phyloP scores from a whole-genome alignment of 225 moss, liverwort and hornwort species.

The Takakia lepidozioides region DNA sequence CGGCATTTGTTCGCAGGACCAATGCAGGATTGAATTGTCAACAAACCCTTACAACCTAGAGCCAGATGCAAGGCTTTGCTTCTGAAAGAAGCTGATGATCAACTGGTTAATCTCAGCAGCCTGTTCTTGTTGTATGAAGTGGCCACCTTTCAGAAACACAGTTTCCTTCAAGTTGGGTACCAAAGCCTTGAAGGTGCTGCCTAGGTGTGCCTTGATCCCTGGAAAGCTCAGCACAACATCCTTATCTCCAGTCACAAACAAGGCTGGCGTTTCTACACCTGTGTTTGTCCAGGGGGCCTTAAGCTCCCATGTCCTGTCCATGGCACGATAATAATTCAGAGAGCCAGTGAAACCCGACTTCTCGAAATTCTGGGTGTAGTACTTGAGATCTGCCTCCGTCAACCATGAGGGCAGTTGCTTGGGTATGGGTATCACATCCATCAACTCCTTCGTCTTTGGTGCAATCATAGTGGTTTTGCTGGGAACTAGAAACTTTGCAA shows the following conservation, averaged over 20 bases:
- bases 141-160: conserved; percentile 51
- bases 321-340: conserved; percentile 59
- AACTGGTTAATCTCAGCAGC: conserved; percentile 38
- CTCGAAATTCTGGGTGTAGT: conserved; percentile 44
- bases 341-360: conserved; percentile 64
- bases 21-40: no score
- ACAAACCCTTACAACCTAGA: conserved; percentile 37
- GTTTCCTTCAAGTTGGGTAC: conserved; percentile 54
- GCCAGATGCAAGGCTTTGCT: conserved; percentile 21
- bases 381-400: conserved; percentile 50
- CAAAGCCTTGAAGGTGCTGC: conserved; percentile 30
- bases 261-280: conserved; percentile 30
- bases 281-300: conserved; percentile 57
- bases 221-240: conserved; percentile 47
- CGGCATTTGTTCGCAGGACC: no score
- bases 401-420: conserved; percentile 51
- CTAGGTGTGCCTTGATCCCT: conserved; percentile 22
- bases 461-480: background rate
- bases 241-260: conserved; percentile 42
- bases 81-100: conserved; percentile 45
- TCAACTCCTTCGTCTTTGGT: conserved; percentile 13
- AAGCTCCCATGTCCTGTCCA: conserved; percentile 54
- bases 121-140: conserved; percentile 81
- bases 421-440: conserved; percentile 15
- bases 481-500: conserved; percentile 15